phyloP scores from a whole-genome alignment of 768 basidiomycete species.

The Russula sp. region DNA sequence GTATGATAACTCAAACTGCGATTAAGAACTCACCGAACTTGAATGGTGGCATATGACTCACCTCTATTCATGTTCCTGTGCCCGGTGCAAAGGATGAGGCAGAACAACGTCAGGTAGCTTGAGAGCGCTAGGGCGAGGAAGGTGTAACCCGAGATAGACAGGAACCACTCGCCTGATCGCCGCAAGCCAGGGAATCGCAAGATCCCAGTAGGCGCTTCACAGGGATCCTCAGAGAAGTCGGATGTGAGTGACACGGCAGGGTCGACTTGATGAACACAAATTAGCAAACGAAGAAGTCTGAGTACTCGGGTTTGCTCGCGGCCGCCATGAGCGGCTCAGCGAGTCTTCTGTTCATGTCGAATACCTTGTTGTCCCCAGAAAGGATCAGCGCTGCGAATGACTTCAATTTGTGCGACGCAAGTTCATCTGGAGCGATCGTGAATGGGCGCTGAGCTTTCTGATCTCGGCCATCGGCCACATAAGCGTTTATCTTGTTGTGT shows the following conservation, averaged over 20 bases:
- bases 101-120: no score
- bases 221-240: background rate
- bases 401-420: background rate
- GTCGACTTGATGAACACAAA: background rate
- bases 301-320: slow-evolving; percentile 7
- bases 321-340: background rate
- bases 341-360: slow-evolving; percentile 28
- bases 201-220: background rate
- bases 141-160: slow-evolving; percentile 13
- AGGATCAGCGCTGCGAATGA: slow-evolving; percentile 23
- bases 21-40: background rate
- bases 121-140: background rate
- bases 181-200: slow-evolving; percentile 15
- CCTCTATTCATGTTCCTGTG: no score
- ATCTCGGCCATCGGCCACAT: slow-evolving; percentile 28
- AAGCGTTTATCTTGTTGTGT: slow-evolving; percentile 36
- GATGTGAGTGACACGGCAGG: background rate
- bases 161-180: background rate
- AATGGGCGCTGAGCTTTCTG: slow-evolving; percentile 27
- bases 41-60: background rate
- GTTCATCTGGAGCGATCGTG: background rate
- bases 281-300: slow-evolving; percentile 22
- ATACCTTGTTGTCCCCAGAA: slow-evolving; percentile 30
- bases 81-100: no score
- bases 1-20: background rate